Percentiles rank a stretch among this genome's conserved stretches.
Evolutionary conservation across 495 filamentous ascomycete species (phyloP).

Genomic region (Aspergillus conjunctus): DNA sequence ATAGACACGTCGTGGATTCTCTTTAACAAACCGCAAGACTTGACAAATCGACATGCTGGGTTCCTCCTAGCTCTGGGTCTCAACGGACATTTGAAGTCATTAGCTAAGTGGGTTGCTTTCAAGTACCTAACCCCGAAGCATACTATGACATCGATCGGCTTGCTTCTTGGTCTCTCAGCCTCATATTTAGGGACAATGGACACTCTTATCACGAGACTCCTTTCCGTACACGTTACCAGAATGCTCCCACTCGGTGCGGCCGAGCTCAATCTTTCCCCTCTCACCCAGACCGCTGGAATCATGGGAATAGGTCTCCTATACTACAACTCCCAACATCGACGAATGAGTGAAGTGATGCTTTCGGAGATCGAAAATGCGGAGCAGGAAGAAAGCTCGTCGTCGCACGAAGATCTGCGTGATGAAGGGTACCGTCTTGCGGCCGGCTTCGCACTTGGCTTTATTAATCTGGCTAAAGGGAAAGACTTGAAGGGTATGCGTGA

Average conservation of each 20-base stretch:
- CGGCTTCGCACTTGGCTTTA: constrained; percentile 90
- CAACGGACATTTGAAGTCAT: constrained; percentile 87
- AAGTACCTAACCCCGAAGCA: constrained; percentile 98
- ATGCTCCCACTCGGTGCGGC: constrained; percentile 90
- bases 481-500: constrained; percentile 89
- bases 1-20: constrained; percentile 99
- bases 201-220: constrained; percentile 84
- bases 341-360: constrained; percentile 98
- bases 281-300: constrained; percentile 95
- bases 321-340: constrained; percentile 90
- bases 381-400: constrained; percentile 64
- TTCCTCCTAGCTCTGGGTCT: constrained; percentile 91
- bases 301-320: constrained; percentile 98
- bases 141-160: constrained; percentile 96
- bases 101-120: constrained; percentile 98
- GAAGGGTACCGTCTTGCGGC: constrained; percentile 95
- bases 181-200: constrained; percentile 98
- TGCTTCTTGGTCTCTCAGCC: constrained; percentile 87
- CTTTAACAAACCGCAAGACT: constrained; percentile 93
- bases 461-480: constrained; percentile 88
- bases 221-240: constrained; percentile 95
- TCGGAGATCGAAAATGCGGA: constrained; percentile 91
- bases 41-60: constrained; percentile 90
- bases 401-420: constrained; percentile 73
- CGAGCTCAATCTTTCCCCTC: constrained; percentile 87